Evolutionary conservation across 805 yeast species (phyloP), one percentile per base, ranked within the genome.

Genomic region (Candida yuanshanica): DNA sequence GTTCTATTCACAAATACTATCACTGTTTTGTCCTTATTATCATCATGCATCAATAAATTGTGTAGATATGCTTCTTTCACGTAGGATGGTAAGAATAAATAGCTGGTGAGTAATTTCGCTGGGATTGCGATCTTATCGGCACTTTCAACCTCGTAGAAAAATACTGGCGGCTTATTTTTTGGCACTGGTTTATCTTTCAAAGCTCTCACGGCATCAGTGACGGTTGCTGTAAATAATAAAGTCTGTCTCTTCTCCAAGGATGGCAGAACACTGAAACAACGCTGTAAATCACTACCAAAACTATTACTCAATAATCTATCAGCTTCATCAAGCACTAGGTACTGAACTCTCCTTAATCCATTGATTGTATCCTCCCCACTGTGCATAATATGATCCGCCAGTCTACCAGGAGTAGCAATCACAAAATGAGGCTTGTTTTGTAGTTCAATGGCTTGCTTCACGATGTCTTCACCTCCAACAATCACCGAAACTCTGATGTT

Each of bases 381-480:
- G 53, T 81, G 77, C 46, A 82, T 63, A 16, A 93, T 81, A 62
- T 91, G 97, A 59, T 88, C 95, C 0, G 98, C 98, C 45, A 93
- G 66, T 56, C 99, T 72, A 13, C 99, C 99, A 0, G 99, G 99
- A 0, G 99, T 93, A 2, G 99, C 99, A 47, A 93, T 83, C 21
- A 93, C 88, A 53, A 93, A 84, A 65, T 93, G 98, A 0, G 99
- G 99, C 52, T 80, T 78, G 38, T 74, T 75, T 58, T 86, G 91
- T 29, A 93, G 69, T 53, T 79, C 81, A 22, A 90, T 64, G 2
- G 95, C 84, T 63, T 93, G 99, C 31, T 82, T 72, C n/a, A 90
- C 79, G 65, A 90, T 86, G 58, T 89, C 95, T 52, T 84, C 95
- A 37, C 99, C 99, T 43, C 99, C 99, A 13, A 93, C 95, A 21